phyloP scores from a whole-genome alignment of 2,329 filamentous ascomycete genomes.

The Fusarium sp. region DNA sequence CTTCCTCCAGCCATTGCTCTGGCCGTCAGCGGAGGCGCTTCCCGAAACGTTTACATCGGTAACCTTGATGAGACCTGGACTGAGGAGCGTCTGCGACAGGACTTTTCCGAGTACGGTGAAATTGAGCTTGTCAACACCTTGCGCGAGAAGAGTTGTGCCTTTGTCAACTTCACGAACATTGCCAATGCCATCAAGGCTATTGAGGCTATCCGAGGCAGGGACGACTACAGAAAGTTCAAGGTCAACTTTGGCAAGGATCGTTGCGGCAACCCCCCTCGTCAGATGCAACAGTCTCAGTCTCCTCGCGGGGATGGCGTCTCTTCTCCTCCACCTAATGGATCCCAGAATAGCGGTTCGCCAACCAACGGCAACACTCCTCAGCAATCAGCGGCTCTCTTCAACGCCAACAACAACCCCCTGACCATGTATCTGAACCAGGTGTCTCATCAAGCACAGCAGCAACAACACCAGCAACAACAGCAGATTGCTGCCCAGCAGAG shows the following conservation, averaged over 20 bases:
- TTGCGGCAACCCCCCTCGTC: constrained; percentile 94
- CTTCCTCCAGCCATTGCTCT: constrained; percentile 94
- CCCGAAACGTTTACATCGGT: constrained; percentile 97
- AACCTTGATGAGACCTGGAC: constrained; percentile 98
- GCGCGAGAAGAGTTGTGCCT: constrained; percentile 98
- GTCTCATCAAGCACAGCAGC: constrained; percentile 74
- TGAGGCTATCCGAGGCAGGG: constrained; percentile 90
- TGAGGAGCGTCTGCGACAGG: constrained; percentile 92
- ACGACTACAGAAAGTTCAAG: constrained; percentile 98
- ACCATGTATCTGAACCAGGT: constrained; percentile 93
- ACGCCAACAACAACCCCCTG: constrained; percentile 84
- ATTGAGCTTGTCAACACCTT: constrained; percentile 97
- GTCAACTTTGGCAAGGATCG: constrained; percentile 99
- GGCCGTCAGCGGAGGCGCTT: constrained; percentile 94
- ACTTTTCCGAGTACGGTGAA: constrained; percentile 97
- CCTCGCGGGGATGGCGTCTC: constrained; percentile 70
- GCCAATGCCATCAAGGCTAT: constrained; percentile 99
- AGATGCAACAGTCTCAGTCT: constrained; percentile 75
- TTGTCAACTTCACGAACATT: constrained; percentile 99
- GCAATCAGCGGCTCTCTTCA: constrained; percentile 78
- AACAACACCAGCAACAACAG: constrained; percentile 79
- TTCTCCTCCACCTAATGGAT: constrained; percentile 67
- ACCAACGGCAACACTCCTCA: constrained; percentile 65
- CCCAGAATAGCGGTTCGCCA: constrained; percentile 66
- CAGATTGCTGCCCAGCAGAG: constrained; percentile 79